Evolutionary conservation across 805 yeast genomes (phyloP).

Genomic region (Candida manassasensis): DNA sequence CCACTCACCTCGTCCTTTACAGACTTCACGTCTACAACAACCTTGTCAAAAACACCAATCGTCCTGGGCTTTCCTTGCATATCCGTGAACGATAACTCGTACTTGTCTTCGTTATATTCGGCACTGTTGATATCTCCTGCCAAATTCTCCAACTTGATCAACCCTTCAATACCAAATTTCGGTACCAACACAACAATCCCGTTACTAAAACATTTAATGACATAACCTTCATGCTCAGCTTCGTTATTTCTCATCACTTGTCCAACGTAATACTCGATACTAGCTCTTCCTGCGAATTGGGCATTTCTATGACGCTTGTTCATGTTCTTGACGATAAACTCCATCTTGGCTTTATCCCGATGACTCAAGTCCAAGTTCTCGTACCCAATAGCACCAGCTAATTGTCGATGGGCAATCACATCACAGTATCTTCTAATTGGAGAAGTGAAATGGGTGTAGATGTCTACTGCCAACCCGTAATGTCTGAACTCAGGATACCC

Average conservation of each 20-base stretch:
- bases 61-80: slow-evolving; percentile 41
- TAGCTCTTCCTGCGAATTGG: slow-evolving; percentile 97
- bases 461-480: slow-evolving; percentile 96
- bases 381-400: slow-evolving; percentile 97
- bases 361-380: slow-evolving; percentile 78
- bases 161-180: slow-evolving; percentile 91
- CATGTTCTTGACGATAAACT: slow-evolving; percentile 78
- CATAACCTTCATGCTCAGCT: slow-evolving; percentile 79
- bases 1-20: slow-evolving; percentile 84
- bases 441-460: slow-evolving; percentile 96
- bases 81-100: slow-evolving; percentile 57
- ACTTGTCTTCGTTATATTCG: slow-evolving; percentile 72
- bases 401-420: slow-evolving; percentile 93
- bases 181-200: slow-evolving; percentile 96
- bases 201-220: slow-evolving; percentile 86
- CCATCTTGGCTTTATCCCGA: slow-evolving; percentile 88
- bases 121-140: slow-evolving; percentile 58
- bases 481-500: slow-evolving; percentile 91
- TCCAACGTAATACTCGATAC: slow-evolving; percentile 96
- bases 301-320: slow-evolving; percentile 95
- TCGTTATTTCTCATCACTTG: slow-evolving; percentile 90
- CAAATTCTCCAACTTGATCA: slow-evolving; percentile 75
- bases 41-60: slow-evolving; percentile 77
- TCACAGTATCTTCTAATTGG: slow-evolving; percentile 98
- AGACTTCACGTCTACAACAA: slow-evolving; percentile 76